A percentile compares a stretch with the other conserved stretches of the same genome.
phyloP scores from a whole-genome alignment of 2,329 filamentous ascomycete genomes.

The Trichoderma sp. region DNA sequence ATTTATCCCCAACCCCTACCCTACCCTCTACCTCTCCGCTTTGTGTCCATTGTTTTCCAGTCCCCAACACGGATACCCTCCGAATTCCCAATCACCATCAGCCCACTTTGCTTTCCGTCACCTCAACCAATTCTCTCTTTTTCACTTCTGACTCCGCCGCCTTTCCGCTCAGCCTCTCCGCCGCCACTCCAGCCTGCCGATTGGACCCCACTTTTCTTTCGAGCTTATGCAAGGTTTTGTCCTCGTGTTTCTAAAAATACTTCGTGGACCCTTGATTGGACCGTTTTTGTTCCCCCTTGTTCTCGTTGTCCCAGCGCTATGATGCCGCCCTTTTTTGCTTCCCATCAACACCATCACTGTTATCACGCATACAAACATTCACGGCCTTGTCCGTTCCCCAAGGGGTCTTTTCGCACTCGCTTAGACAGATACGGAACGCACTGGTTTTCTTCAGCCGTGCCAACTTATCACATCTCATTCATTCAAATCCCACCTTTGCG shows the following conservation, averaged over 20 bases:
- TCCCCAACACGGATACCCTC: not conserved
- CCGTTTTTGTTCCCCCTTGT: not conserved
- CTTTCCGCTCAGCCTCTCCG: constrained; percentile 16
- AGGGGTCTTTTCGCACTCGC: not conserved
- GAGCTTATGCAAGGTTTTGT: not conserved
- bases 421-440: not conserved
- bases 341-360: not conserved
- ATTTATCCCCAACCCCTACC: not conserved
- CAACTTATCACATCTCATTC: not conserved
- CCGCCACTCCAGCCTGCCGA: constrained; percentile 4
- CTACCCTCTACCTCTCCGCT: not conserved
- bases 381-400: not conserved
- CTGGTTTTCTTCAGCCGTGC: not conserved
- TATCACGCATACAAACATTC: not conserved
- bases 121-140: not conserved
- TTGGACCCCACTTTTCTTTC: not conserved
- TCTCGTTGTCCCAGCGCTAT: not conserved
- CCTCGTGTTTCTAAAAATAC: constrained; percentile 14
- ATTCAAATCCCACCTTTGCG: not conserved
- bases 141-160: not conserved
- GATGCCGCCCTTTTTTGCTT: not conserved
- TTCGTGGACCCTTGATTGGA: not conserved
- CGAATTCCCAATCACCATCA: not conserved
- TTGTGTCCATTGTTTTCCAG: not conserved
- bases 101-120: not conserved